Evolutionary conservation across 768 basidiomycete genomes (phyloP), one percentile per base, ranked within the genome.

Genomic region (Boletus bicolor): DNA sequence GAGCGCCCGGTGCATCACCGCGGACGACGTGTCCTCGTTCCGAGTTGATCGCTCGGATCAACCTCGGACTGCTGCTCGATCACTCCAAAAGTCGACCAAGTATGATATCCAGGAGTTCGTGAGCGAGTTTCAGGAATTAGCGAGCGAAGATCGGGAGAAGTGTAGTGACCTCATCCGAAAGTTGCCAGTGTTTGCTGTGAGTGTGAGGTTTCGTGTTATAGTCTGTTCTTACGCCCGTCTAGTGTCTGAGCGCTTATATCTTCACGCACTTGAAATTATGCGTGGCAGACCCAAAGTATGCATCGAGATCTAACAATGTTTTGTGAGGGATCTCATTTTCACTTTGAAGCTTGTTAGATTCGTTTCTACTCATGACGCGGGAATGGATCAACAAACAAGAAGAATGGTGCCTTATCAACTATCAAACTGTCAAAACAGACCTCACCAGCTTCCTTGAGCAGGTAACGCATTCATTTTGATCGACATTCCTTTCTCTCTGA

Each of bases 241-340:
- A 71, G 68, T 61, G 60, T 32, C 30, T 69, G 36, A 51, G 60
- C 24, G 65, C 65, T 9, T 63, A 54, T 50, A 43, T 69, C 17
- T 69, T 69, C 9, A 57, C 58, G 41, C 68, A 71, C 45, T 44
- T 69, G 57, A 67, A 54, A 12, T 26, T 69, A 28, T 71, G 69
- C 34, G 52, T 42, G 10, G 28, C 44, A 4, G 62, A 60, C 17
- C 53, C 52, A 38, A 26, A 46, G 68, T 69, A 44, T 15, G 49
- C 21, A 26, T 41, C 30, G 0, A 17, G 38, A 35, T 34, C 5
- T n/a, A 4, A n/a, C 11, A 12, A 1, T 10, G n/a, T 39, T 30
- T 19, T 30, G 9, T 8, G 26, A 35, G 30, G 19, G 26, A 28
- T 42, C 51, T 59, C 30, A 53, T 45, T 30, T 43, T 17, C 7